Conservation (phyloP, 805 yeast species). For the Lachancea sp. region DNA sequence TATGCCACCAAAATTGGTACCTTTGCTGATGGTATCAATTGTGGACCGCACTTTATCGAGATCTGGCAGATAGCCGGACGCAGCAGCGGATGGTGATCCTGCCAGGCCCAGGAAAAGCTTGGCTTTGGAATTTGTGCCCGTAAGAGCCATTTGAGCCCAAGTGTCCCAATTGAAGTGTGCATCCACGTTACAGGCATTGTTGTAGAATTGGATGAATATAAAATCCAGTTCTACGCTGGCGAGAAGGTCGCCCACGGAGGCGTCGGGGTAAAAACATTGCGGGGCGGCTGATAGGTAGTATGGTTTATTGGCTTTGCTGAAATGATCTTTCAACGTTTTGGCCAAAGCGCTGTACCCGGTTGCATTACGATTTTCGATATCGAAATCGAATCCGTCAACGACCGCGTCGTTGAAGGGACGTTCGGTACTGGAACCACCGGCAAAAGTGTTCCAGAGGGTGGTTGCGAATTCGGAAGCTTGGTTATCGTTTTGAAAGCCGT, state of each 20-base stretch:
- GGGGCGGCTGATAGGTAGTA: slow-evolving; percentile 87
- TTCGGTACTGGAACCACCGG: slow-evolving; percentile 50
- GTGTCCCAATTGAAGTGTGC: slow-evolving; percentile 59
- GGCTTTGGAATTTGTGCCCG: slow-evolving; percentile 61
- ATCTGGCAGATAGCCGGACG: slow-evolving; percentile 54
- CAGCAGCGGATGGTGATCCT: slow-evolving; percentile 54
- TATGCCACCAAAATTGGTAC: slow-evolving; percentile 75
- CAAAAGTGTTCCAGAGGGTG: slow-evolving; percentile 57
- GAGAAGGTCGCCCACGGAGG: slow-evolving; percentile 51
- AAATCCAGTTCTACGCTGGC: slow-evolving; percentile 62
- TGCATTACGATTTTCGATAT: slow-evolving; percentile 61
- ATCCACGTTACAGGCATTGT: slow-evolving; percentile 64
- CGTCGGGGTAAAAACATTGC: slow-evolving; percentile 86
- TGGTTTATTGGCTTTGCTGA: slow-evolving; percentile 47
- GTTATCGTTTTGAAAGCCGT: slow-evolving; percentile 77
- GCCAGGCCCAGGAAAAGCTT: slow-evolving; percentile 74
- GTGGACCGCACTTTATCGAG: slow-evolving; percentile 34
- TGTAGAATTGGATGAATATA: slow-evolving; percentile 83
- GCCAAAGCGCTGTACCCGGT: slow-evolving; percentile 63
- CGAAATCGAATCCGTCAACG: slow-evolving; percentile 91
- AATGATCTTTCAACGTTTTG: slow-evolving; percentile 43
- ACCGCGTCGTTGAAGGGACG: slow-evolving; percentile 67
- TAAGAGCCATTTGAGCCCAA: slow-evolving; percentile 60
- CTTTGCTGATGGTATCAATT: slow-evolving; percentile 67
- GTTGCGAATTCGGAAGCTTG: slow-evolving; percentile 63